Conservation (phyloP, 2,329 filamentous ascomycete genomes). For the Verticillium nonalfalfae region DNA sequence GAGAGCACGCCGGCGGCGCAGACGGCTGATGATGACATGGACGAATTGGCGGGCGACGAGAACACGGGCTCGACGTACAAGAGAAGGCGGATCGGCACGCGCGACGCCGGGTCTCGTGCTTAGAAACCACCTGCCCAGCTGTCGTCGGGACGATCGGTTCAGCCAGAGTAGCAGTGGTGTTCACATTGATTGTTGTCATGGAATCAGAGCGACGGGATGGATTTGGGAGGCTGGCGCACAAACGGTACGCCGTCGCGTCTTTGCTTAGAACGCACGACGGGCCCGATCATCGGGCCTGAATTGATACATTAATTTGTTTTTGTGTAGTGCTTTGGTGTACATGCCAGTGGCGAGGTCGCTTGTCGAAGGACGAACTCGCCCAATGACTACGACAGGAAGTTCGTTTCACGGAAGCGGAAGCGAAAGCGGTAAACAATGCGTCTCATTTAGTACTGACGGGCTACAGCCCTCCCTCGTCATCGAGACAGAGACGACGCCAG, state of each 20-base stretch:
- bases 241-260: neutral
- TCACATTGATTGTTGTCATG: neutral
- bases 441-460: no score
- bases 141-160: neutral
- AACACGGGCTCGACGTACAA: constrained; percentile 24
- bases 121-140: constrained; percentile 14
- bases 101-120: constrained; percentile 14
- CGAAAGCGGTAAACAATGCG: no score
- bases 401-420: no score
- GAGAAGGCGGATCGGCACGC: constrained; percentile 25
- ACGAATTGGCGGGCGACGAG: constrained; percentile 37
- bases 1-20: constrained; percentile 31
- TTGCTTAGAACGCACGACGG: neutral
- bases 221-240: neutral
- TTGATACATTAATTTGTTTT: neutral
- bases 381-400: no score
- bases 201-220: neutral
- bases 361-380: no score
- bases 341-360: no score
- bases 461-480: neutral
- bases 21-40: constrained; percentile 37
- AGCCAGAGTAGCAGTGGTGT: neutral
- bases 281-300: neutral
- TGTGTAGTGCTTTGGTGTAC: no score
- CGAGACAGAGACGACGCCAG: neutral